A percentile compares a stretch with the other conserved stretches of the same genome.
Conservation (phyloP, 495 filamentous ascomycete species). For the Aspergillus saccharolyticus region DNA sequence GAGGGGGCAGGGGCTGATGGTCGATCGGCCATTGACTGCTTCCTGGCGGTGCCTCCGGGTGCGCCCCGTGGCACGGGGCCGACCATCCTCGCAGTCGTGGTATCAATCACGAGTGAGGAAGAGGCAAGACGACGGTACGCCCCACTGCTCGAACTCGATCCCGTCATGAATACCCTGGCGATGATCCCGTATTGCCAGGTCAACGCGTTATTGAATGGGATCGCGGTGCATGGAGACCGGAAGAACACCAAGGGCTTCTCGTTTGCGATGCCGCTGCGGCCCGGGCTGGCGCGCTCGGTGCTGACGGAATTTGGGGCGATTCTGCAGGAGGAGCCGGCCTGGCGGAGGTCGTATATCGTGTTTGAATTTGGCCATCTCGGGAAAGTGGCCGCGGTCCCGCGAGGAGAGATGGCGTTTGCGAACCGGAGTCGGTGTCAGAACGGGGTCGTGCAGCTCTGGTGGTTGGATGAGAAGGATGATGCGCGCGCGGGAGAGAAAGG, state of each 20-base stretch:
- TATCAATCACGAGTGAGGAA: constrained; percentile 18
- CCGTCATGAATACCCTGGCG: constrained; percentile 32
- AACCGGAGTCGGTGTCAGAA: constrained; percentile 16
- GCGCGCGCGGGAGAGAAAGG: constrained; percentile 29
- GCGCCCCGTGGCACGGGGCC: constrained; percentile 6
- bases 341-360: background rate
- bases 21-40: too few relatives aligned
- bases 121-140: constrained; percentile 37
- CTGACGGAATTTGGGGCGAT: constrained; percentile 27
- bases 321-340: constrained; percentile 17
- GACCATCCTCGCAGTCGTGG: background rate
- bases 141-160: constrained; percentile 29
- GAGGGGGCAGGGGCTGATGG: background rate
- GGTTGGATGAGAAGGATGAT: constrained; percentile 26
- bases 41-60: too few relatives aligned
- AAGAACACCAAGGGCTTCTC: constrained; percentile 48
- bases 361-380: constrained; percentile 13
- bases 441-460: constrained; percentile 30
- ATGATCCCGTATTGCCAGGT: constrained; percentile 40
- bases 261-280: constrained; percentile 36
- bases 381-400: constrained; percentile 10
- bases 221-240: constrained; percentile 35
- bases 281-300: constrained; percentile 18
- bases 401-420: constrained; percentile 15
- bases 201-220: constrained; percentile 41